A percentile compares a stretch with the other conserved stretches of the same genome.
Conservation (phyloP, 225 moss, liverwort and hornwort species). For the Neckera pumila region DNA sequence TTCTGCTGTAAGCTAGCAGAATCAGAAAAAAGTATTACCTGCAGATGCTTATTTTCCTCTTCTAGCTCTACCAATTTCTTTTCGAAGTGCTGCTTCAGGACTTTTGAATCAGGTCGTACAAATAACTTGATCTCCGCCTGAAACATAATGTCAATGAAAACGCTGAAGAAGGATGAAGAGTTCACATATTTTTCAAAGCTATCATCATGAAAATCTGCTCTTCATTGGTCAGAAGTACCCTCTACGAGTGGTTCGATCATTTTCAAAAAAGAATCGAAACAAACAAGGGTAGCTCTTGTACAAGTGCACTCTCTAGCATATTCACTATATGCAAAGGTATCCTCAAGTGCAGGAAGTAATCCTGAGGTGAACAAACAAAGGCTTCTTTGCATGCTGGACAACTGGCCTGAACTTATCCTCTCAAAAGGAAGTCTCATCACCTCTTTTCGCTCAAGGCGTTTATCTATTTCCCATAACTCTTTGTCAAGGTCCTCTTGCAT, state of each 20-base stretch:
- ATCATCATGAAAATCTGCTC: neutral
- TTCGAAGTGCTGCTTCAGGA: conserved; percentile 77
- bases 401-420: neutral
- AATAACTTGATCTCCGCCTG: conserved; percentile 85
- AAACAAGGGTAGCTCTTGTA: neutral
- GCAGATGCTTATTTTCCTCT: conserved; percentile 80
- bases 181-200: neutral
- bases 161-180: neutral
- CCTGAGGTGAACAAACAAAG: neutral
- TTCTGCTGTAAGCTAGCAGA: neutral
- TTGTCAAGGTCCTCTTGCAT: conserved; percentile 72
- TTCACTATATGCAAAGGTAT: neutral
- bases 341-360: neutral
- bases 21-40: conserved; percentile 23
- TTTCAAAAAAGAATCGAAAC: neutral
- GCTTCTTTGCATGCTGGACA: neutral
- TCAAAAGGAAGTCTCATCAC: conserved; percentile 18
- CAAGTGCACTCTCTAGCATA: neutral
- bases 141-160: neutral
- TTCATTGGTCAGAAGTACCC: neutral
- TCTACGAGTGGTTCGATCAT: neutral
- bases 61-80: conserved; percentile 78
- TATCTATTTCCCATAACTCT: conserved; percentile 68
- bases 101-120: conserved; percentile 46
- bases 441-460: conserved; percentile 81